Evolutionary conservation across 2,329 filamentous ascomycete species (phyloP).

Genomic region (Knufia petricola): DNA sequence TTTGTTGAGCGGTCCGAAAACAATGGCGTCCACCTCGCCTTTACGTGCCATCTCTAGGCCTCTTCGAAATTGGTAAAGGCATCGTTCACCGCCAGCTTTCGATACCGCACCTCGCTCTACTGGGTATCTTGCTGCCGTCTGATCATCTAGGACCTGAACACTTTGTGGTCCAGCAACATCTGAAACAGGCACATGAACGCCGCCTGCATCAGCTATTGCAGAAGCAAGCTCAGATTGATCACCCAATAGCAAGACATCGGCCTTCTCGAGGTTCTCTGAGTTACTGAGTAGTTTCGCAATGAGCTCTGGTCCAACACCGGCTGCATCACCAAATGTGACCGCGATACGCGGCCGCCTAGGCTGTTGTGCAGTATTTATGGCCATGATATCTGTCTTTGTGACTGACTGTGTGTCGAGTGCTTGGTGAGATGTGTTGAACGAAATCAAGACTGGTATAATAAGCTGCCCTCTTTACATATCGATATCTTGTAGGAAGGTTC

Average conservation of each 20-base stretch:
- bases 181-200: slow-evolving; percentile 1
- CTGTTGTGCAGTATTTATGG: background rate
- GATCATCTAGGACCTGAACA: slow-evolving; percentile 26
- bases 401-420: too few relatives aligned
- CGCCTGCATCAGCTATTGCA: slow-evolving; percentile 20
- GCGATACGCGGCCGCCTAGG: slow-evolving; percentile 24
- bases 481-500: too few relatives aligned
- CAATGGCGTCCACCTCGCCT: slow-evolving; percentile 27
- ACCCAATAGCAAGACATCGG: slow-evolving; percentile 27
- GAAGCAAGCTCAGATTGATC: slow-evolving; percentile 24
- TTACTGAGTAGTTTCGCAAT: slow-evolving; percentile 27
- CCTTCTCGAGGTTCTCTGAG: slow-evolving; percentile 22
- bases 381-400: background rate
- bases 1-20: slow-evolving; percentile 30
- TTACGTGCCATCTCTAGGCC: slow-evolving; percentile 23
- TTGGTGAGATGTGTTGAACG: background rate
- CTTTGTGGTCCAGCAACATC: slow-evolving; percentile 21
- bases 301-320: slow-evolving; percentile 28
- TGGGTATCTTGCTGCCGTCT: slow-evolving; percentile 14
- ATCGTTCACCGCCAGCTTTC: slow-evolving; percentile 22
- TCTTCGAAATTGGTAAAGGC: slow-evolving; percentile 25
- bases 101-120: slow-evolving; percentile 21
- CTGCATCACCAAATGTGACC: slow-evolving; percentile 27
- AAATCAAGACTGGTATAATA: too few relatives aligned
- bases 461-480: too few relatives aligned